phyloP scores from a whole-genome alignment of 129 eudicot species.

The Tanacetum coccineum region DNA sequence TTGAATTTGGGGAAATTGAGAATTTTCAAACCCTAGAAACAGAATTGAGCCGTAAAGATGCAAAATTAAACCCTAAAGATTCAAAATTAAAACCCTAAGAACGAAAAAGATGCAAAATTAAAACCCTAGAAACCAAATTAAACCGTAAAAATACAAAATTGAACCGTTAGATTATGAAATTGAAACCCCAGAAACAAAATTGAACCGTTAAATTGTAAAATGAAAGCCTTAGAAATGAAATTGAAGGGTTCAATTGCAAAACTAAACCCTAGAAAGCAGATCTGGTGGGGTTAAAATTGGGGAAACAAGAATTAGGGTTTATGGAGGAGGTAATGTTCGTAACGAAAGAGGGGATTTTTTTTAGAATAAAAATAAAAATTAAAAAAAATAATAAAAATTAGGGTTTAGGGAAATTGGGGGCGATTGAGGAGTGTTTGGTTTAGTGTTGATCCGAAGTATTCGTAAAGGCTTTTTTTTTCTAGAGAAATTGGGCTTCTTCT shows the following conservation, averaged over 20 bases:
- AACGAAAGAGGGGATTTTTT: no score
- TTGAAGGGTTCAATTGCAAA: no score
- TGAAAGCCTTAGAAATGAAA: no score
- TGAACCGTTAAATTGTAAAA: no score
- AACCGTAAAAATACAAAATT: not conserved
- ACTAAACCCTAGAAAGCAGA: no score
- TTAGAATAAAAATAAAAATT: not conserved
- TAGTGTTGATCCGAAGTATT: constrained; percentile 36
- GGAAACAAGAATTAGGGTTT: no score
- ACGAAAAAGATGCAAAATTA: not conserved
- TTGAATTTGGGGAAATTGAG: no score
- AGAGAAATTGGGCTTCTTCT: no score
- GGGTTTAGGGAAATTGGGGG: constrained; percentile 38
- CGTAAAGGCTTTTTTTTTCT: constrained; percentile 16
- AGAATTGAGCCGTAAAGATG: not conserved
- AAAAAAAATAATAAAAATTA: constrained; percentile 21
- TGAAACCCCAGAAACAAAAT: no score
- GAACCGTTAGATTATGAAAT: not conserved
- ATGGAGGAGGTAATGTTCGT: no score
- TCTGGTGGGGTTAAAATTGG: no score
- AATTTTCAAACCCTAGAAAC: not conserved
- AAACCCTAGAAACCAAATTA: constrained; percentile 16
- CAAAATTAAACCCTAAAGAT: constrained; percentile 13
- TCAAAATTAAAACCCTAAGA: not conserved
- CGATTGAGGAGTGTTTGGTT: constrained; percentile 8